These are phyloP conservation scores for Lithospermum erythrorhizon DNA, from an alignment of 257 asterid genomes.

Conservation along the genomic window DNA sequence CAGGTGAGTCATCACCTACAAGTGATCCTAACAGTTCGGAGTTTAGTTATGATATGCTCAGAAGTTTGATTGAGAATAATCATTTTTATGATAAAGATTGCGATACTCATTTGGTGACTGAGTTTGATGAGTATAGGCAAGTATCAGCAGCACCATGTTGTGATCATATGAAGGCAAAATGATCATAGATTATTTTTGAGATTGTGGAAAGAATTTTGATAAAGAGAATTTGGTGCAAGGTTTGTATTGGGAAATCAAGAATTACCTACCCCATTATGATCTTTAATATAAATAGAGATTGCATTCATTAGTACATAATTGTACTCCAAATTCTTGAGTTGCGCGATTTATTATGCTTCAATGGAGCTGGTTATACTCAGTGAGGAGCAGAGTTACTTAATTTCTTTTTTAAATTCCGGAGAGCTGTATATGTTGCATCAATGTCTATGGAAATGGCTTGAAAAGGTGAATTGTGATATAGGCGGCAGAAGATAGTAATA, in stretches of 20 bases:
- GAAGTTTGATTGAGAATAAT: conserved; percentile 64
- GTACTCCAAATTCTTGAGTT: background rate
- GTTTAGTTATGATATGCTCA: conserved; percentile 52
- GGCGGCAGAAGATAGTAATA: too few species aligned
- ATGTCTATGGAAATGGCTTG: too few species aligned
- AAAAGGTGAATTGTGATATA: too few species aligned
- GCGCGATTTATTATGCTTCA: background rate
- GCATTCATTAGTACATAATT: background rate
- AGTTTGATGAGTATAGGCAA: background rate
- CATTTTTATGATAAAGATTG: conserved; percentile 68
- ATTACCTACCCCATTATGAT: background rate
- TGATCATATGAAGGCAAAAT: background rate
- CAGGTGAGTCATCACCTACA: conserved; percentile 63
- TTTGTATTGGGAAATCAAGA: background rate
- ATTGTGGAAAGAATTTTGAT: background rate
- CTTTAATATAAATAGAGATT: too few species aligned
- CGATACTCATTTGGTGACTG: conserved; percentile 50
- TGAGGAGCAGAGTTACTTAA: background rate
- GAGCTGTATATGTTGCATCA: background rate
- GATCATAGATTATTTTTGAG: too few species aligned
- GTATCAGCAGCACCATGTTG: background rate
- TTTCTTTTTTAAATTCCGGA: background rate
- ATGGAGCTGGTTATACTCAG: background rate
- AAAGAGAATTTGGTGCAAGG: too few species aligned
- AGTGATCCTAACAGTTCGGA: conserved; percentile 80